phyloP scores from a whole-genome alignment of 2,329 filamentous ascomycete species.

The Trichoderma simmonsii region DNA sequence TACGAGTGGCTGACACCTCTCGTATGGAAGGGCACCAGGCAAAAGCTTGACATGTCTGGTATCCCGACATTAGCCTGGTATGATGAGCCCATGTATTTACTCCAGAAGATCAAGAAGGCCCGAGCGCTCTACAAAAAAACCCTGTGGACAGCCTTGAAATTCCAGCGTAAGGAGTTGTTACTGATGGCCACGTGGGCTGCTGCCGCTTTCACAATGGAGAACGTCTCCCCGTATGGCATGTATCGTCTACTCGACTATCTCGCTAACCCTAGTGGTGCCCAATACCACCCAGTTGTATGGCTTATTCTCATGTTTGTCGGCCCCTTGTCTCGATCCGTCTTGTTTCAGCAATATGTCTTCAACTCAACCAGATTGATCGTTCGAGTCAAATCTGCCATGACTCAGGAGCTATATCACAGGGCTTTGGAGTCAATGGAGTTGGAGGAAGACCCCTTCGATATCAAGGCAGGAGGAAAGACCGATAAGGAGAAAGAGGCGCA shows the following conservation, averaged over 20 bases:
- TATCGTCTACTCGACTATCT: constrained; percentile 53
- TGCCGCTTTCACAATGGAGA: constrained; percentile 42
- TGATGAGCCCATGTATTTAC: constrained; percentile 50
- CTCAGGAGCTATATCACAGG: constrained; percentile 56
- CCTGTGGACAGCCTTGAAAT: constrained; percentile 44
- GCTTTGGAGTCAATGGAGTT: constrained; percentile 56
- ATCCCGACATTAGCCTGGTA: constrained; percentile 53
- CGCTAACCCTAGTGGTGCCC: constrained; percentile 42
- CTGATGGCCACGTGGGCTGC: constrained; percentile 45
- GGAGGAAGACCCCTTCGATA: constrained; percentile 50
- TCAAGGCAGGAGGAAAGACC: constrained; percentile 6
- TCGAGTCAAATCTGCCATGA: constrained; percentile 54
- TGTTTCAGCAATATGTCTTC: constrained; percentile 57
- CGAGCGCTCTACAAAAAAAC: constrained; percentile 44
- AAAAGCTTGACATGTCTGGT: constrained; percentile 45
- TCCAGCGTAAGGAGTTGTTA: constrained; percentile 40
- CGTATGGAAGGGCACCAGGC: constrained; percentile 46
- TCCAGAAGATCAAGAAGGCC: constrained; percentile 43
- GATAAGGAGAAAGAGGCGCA: constrained; percentile 29
- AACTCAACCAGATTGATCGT: constrained; percentile 55
- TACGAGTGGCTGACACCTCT: constrained; percentile 51
- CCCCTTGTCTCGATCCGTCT: constrained; percentile 45
- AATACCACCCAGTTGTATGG: constrained; percentile 51
- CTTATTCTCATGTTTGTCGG: constrained; percentile 52
- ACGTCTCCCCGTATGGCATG: constrained; percentile 52